These are phyloP conservation scores for Sclerotinia sclerotiorum DNA, from an alignment of 2,329 filamentous ascomycete genomes.

Conservation along the genomic window DNA sequence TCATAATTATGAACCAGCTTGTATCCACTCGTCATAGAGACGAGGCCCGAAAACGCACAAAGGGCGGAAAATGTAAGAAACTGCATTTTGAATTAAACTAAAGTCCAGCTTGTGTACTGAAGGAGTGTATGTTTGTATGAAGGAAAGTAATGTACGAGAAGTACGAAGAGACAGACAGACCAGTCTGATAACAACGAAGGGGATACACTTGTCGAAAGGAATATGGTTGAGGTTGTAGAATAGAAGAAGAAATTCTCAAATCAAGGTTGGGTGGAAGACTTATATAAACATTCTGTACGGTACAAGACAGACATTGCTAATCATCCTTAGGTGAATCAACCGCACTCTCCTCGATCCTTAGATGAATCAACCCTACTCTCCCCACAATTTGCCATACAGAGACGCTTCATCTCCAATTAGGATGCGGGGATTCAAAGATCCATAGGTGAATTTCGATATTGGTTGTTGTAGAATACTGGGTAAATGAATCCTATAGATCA, in stretches of 20 bases:
- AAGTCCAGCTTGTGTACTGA: background rate
- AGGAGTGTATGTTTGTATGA: background rate
- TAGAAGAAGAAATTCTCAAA: background rate
- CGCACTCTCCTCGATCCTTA: background rate
- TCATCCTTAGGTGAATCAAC: background rate
- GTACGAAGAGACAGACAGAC: background rate
- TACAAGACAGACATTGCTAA: background rate
- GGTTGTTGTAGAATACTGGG: background rate
- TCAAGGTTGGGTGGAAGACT: background rate
- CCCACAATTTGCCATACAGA: background rate
- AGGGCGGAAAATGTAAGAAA: constrained; percentile 1
- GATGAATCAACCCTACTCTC: background rate
- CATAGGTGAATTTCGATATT: background rate
- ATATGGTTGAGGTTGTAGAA: background rate
- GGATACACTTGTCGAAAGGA: background rate
- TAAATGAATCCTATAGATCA: background rate
- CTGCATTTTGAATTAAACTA: constrained; percentile 12
- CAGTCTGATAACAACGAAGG: background rate
- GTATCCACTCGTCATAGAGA: constrained; percentile 22
- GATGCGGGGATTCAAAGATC: background rate
- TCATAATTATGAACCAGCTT: constrained; percentile 29
- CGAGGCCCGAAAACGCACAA: background rate
- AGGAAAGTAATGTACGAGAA: background rate
- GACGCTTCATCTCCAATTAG: background rate
- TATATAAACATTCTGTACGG: background rate